Conservation (phyloP, 1,284 basidiomycete genomes). For the Moesziomyces antarcticus region DNA sequence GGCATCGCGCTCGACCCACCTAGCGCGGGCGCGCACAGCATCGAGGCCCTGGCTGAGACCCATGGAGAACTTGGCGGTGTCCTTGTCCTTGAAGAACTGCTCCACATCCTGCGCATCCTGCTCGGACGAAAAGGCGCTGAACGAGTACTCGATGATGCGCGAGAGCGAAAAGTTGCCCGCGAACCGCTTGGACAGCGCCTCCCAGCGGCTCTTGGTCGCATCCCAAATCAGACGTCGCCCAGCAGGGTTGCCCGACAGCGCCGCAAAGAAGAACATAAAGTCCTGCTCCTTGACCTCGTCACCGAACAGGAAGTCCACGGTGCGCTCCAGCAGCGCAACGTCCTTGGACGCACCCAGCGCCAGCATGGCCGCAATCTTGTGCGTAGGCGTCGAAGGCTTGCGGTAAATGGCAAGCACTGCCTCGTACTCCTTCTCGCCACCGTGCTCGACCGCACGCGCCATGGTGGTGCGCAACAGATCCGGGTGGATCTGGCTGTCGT, state of each 20-base stretch:
- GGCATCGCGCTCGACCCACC: constrained; percentile 75
- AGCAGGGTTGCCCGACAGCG: constrained; percentile 62
- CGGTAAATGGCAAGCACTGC: constrained; percentile 74
- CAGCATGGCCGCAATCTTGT: constrained; percentile 68
- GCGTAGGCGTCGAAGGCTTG: constrained; percentile 72
- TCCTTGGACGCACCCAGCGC: constrained; percentile 65
- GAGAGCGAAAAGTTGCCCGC: constrained; percentile 63
- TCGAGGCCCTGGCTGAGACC: constrained; percentile 77
- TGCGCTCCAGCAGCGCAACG: constrained; percentile 61
- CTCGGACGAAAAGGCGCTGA: constrained; percentile 75
- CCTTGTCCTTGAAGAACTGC: constrained; percentile 72
- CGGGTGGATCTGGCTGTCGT: constrained; percentile 80
- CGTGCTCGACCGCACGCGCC: constrained; percentile 74
- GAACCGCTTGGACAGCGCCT: constrained; percentile 74
- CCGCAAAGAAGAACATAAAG: constrained; percentile 65
- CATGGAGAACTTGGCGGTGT: constrained; percentile 71
- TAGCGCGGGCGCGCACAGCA: constrained; percentile 73
- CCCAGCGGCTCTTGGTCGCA: constrained; percentile 66
- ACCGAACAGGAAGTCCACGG: constrained; percentile 63
- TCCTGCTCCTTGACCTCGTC: constrained; percentile 68
- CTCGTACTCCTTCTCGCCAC: constrained; percentile 79
- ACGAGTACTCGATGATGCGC: constrained; percentile 71
- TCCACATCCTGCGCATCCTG: constrained; percentile 77
- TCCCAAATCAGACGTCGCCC: constrained; percentile 67
- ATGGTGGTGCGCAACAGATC: constrained; percentile 63